Percentiles rank a stretch among this genome's conserved stretches.
Evolutionary conservation across 1,139 yeast species (phyloP).

Genomic region (Pichia inconspicua): DNA sequence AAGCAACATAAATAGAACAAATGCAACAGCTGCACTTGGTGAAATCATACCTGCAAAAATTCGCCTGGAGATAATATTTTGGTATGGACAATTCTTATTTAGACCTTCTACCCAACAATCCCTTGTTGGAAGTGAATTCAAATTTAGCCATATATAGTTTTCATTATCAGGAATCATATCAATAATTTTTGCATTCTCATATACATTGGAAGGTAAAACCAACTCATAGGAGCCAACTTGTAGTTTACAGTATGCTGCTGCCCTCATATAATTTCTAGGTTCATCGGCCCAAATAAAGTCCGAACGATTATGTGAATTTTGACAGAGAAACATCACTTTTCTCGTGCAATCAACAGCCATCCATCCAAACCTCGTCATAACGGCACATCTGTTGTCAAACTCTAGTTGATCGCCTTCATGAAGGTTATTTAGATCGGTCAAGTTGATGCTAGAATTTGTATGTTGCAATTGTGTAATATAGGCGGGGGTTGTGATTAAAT

Average conservation of each 20-base stretch:
- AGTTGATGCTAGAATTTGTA: background rate
- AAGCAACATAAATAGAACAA: constrained; percentile 39
- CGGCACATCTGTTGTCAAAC: constrained; percentile 47
- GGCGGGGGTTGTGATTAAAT: background rate
- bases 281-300: constrained; percentile 42
- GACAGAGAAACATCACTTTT: constrained; percentile 49
- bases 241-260: constrained; percentile 24
- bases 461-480: background rate
- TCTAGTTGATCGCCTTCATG: background rate
- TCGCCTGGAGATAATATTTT: constrained; percentile 42
- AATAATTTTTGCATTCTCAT: constrained; percentile 35
- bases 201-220: constrained; percentile 49
- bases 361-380: constrained; percentile 29
- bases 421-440: background rate
- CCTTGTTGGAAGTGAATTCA: constrained; percentile 67
- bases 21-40: constrained; percentile 56
- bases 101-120: constrained; percentile 86
- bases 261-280: constrained; percentile 44
- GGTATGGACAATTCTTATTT: constrained; percentile 71
- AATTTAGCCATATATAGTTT: constrained; percentile 63
- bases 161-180: constrained; percentile 16
- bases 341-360: constrained; percentile 43
- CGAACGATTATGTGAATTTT: constrained; percentile 31
- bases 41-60: constrained; percentile 59
- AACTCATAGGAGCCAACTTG: constrained; percentile 29